Conservation (phyloP, 2,329 filamentous ascomycete species). For the Ceratocystis diversiconidia region DNA sequence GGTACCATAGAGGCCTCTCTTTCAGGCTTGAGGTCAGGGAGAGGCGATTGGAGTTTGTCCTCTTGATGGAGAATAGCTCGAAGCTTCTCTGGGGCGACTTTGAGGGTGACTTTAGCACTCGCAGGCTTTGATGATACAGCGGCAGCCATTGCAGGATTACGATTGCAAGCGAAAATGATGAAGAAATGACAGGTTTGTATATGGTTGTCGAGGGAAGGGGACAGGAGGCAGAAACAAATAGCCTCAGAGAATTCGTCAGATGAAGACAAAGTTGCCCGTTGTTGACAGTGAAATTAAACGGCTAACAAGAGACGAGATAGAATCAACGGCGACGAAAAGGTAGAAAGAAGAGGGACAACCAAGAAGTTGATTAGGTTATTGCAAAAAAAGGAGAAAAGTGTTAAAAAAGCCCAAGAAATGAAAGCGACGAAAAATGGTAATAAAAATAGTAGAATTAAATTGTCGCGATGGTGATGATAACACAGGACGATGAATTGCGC, state of each 20-base stretch:
- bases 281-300: no score
- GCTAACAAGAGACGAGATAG: neutral
- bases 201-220: no score
- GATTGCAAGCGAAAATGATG: no score
- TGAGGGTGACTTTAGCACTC: conserved; percentile 36
- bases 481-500: neutral
- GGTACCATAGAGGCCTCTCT: neutral
- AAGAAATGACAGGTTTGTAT: no score
- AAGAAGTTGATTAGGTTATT: no score
- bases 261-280: neutral
- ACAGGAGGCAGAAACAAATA: no score
- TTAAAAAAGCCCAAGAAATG: neutral
- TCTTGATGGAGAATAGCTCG: conserved; percentile 32
- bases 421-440: neutral
- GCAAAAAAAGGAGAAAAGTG: no score
- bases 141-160: conserved; percentile 13
- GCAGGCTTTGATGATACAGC: conserved; percentile 21
- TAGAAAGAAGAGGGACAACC: no score
- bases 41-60: conserved; percentile 32
- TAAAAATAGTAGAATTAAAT: neutral
- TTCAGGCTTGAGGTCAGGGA: conserved; percentile 28
- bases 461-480: neutral
- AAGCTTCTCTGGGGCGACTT: conserved; percentile 36
- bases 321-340: neutral
- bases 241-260: no score